Base-by-base conservation (phyloP, 345 rosid species). In the Rhizophora mangle region DNA sequence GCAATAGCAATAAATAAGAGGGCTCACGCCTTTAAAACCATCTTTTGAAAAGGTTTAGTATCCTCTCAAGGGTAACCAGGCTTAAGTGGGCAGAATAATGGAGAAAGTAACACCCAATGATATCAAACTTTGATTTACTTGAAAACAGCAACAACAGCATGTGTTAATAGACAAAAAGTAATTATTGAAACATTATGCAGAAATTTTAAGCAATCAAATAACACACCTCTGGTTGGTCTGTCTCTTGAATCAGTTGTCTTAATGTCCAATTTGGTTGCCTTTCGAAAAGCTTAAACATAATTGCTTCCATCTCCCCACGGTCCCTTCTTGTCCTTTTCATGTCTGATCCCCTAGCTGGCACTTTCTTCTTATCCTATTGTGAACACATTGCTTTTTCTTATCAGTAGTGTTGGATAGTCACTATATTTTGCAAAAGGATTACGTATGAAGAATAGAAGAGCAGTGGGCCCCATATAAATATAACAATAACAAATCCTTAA, bases 201-300 rank as follows among this genome's bases (percentile, higher is more conserved):
- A 43, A 43, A 43, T 20, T 61, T 59, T 18, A 59, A 70, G 43
- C 31, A 64, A 74, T 29, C 18, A 31, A 55, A 55, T 31, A 31
- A 62, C 84, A 54, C 86, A 91, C 96, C 84, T 85, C 97, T 37
- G 98, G 98, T 68, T 91, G 98, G 70, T 91, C 91, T 0, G 98
- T 93, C 83, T 93, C 93, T 54, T 88, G 90, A 77, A 93, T 85
- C 43, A 93, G 86, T 62, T 75, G 89, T 71, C 87, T 85, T 62
- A 87, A 63, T 58, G 91, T 88, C 96, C 97, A 93, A 74, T 93
- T 89, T 5, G 91, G 66, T 81, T 93, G 96, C 78, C 92, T 88
- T 79, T 93, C 97, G 29, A 93, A 91, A 34, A 89, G 96, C 84
- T 91, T 93, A 74, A 93, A 91, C 96, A 88, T 91, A 51, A 91